Base-by-base conservation (phyloP, 441 rosid species). In the Mallotus repandus region DNA sequence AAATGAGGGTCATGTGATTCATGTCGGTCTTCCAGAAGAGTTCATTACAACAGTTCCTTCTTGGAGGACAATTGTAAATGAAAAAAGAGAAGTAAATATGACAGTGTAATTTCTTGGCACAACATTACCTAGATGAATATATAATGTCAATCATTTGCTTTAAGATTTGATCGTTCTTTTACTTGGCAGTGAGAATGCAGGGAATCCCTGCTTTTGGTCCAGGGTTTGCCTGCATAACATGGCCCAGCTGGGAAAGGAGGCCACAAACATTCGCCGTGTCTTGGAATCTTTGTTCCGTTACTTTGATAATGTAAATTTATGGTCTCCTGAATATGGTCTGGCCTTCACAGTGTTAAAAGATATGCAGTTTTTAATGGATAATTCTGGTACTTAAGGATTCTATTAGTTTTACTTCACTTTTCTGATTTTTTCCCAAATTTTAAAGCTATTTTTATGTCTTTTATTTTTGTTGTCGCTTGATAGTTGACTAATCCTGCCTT, bases 231-330 rank as follows among this genome's bases (percentile, higher is more conserved):
- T 95, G 80, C 88, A 85, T 79, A 93, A 89, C 82, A 93, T 93
- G 99, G 90, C 97, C 73, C 90, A 82, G 83, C 91, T 89, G 68
- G 99, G 96, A 73, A 91, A 89, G 82, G 99, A 91, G 80, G 98
- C 88, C 65, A 90, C 97, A 75, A 93, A 92, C 60, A 86, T 87
- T 78, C 88, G 99, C 41, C 93, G 92, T 7, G 88, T 95, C 70
- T 81, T 95, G 52, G 99, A 95, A 81, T 89, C 94, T 35, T 81
- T 95, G 83, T 93, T 95, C 78, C 95, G 92, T 72, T 87, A 88
- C 78, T 91, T 95, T 48, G 98, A 93, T 77, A 80, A 70, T 73
- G 85, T 83, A 68, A 80, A 86, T 84, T 73, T 81, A 60, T 93
- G 99, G 98, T 90, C 98, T 70, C 84, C 66, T 68, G 88, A 90